Percentiles rank a stretch among this genome's conserved stretches.
Evolutionary conservation across 768 basidiomycete genomes (phyloP).

Genomic region (Mycena amicta): DNA sequence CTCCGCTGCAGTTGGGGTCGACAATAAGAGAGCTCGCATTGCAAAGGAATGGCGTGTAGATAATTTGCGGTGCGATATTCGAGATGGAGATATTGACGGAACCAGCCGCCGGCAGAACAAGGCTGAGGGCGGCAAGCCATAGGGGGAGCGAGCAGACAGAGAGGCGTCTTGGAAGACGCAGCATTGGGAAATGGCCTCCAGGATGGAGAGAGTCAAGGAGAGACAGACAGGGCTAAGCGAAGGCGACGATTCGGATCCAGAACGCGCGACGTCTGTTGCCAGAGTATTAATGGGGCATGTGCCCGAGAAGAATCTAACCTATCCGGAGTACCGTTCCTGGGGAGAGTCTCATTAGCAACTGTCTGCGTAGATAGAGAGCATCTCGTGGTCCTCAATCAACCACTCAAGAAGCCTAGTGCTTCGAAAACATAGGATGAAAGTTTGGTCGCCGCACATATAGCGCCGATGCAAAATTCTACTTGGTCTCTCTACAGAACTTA

Average conservation of each 20-base stretch:
- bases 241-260: no score
- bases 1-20: conserved; percentile 41
- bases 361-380: neutral
- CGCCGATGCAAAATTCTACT: conserved; percentile 13
- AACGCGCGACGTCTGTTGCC: neutral
- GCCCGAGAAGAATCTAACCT: neutral
- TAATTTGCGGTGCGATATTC: conserved; percentile 40
- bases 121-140: neutral
- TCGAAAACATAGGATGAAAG: no score
- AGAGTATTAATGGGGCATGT: neutral
- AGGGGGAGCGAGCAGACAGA: neutral
- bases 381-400: neutral
- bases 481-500: conserved; percentile 42
- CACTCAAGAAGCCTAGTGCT: neutral
- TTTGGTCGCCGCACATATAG: no score
- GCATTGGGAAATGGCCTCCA: neutral
- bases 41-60: conserved; percentile 53
- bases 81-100: conserved; percentile 41
- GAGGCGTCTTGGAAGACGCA: neutral
- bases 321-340: neutral
- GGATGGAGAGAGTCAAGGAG: neutral
- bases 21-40: conserved; percentile 26
- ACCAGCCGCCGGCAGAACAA: conserved; percentile 6
- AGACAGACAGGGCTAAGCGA: neutral
- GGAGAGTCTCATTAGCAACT: no score